phyloP scores from a whole-genome alignment of 2,329 filamentous ascomycete species.

The Colletotrichum sp. region DNA sequence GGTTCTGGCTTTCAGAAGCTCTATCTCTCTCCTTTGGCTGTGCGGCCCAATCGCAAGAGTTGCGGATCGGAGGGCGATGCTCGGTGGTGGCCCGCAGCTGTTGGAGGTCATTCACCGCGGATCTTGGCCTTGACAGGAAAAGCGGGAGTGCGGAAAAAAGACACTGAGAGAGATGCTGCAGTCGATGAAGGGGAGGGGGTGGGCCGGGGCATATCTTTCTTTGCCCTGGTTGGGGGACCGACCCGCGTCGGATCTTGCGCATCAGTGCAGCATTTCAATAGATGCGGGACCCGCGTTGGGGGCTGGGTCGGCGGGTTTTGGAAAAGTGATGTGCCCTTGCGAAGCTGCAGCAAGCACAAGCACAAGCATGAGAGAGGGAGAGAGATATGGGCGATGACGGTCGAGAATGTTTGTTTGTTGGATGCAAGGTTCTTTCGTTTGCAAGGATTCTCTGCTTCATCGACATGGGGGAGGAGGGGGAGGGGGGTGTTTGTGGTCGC shows the following conservation, averaged over 20 bases:
- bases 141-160: not conserved
- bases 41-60: not conserved
- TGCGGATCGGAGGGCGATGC: not conserved
- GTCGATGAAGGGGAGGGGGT: not conserved
- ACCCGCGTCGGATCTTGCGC: not conserved
- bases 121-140: not conserved
- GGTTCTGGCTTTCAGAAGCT: not conserved
- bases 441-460: not conserved
- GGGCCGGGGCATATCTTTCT: not conserved
- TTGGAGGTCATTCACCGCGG: not conserved
- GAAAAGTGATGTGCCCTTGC: not conserved
- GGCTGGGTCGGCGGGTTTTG: not conserved
- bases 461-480: not conserved
- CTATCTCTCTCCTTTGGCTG: not conserved
- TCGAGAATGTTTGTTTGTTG: not conserved
- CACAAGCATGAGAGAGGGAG: not conserved
- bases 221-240: not conserved
- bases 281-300: not conserved
- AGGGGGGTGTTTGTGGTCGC: not conserved
- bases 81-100: not conserved
- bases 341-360: not conserved
- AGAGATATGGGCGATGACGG: not conserved
- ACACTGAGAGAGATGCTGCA: not conserved
- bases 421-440: not conserved
- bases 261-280: not conserved